These are phyloP conservation scores for Penicillium salamii DNA, from an alignment of 495 filamentous ascomycete genomes.

Conservation along the genomic window DNA sequence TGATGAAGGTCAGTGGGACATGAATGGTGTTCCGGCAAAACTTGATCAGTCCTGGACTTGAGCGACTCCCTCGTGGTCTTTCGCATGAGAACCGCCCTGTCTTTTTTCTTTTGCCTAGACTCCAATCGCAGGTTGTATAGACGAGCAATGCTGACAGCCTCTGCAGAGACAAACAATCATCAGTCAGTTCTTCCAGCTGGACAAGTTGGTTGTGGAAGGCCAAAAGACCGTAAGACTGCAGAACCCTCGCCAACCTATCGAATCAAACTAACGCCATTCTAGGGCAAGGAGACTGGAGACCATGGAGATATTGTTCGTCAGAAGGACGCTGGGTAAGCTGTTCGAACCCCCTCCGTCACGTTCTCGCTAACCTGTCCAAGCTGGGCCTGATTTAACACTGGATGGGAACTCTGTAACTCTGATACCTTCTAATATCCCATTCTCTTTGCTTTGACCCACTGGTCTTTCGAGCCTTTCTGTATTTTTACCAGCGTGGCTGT, in stretches of 20 bases:
- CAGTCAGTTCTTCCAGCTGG: constrained; percentile 91
- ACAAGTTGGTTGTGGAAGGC: constrained; percentile 90
- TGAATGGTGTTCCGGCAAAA: not conserved
- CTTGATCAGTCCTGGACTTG: not conserved
- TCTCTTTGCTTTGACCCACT: constrained; percentile 9
- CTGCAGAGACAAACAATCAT: constrained; percentile 90
- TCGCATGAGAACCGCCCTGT: no score
- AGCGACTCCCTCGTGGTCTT: no score
- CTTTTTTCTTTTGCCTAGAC: no score
- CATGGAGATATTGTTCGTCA: constrained; percentile 71
- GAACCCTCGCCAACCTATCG: not conserved
- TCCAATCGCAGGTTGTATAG: no score
- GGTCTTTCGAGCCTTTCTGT: constrained; percentile 15
- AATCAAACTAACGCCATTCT: constrained; percentile 3
- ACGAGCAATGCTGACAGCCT: constrained; percentile 11
- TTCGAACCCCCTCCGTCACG: not conserved
- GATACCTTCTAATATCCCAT: not conserved
- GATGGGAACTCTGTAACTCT: constrained; percentile 3
- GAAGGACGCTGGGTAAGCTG: constrained; percentile 75
- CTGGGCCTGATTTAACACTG: constrained; percentile 40
- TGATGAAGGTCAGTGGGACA: constrained; percentile 74
- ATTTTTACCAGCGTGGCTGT: constrained; percentile 22
- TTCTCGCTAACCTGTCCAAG: constrained; percentile 24
- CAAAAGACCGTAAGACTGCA: constrained; percentile 53
- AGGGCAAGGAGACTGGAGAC: constrained; percentile 74